phyloP scores from a whole-genome alignment of 164 flowering plant genomes.

The Tetracentron sinense region DNA sequence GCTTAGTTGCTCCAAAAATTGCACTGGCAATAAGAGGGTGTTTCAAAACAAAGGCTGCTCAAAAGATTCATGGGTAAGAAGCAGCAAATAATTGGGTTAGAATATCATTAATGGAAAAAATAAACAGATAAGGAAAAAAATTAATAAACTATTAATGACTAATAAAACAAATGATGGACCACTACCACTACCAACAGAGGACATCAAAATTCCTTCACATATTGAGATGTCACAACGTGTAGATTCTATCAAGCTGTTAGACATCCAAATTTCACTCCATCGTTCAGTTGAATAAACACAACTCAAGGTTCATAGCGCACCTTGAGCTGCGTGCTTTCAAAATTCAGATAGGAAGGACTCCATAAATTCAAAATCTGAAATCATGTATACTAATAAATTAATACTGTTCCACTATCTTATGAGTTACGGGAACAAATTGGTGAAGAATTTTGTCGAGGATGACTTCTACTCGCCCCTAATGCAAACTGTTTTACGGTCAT shows the following conservation, averaged over 20 bases:
- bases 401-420: too few relatives aligned
- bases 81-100: not conserved
- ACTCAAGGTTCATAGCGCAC: too few relatives aligned
- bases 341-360: too few relatives aligned
- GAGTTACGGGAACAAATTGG: not conserved
- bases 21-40: constrained; percentile 77
- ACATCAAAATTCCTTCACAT: not conserved
- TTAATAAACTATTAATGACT: not conserved
- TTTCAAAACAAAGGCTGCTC: constrained; percentile 65
- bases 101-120: too few relatives aligned
- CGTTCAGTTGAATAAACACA: too few relatives aligned
- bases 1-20: constrained; percentile 72
- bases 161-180: not conserved
- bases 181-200: not conserved
- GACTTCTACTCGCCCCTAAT: not conserved
- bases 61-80: not conserved
- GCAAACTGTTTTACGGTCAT: too few relatives aligned
- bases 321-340: too few relatives aligned
- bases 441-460: not conserved
- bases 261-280: too few relatives aligned
- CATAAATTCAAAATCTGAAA: too few relatives aligned
- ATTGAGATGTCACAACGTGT: too few relatives aligned
- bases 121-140: not conserved
- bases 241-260: too few relatives aligned
- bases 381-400: too few relatives aligned